Evolutionary conservation across 2,329 filamentous ascomycete species (phyloP), one percentile per base, ranked within the genome.

Genomic region (Colletotrichum sp.): DNA sequence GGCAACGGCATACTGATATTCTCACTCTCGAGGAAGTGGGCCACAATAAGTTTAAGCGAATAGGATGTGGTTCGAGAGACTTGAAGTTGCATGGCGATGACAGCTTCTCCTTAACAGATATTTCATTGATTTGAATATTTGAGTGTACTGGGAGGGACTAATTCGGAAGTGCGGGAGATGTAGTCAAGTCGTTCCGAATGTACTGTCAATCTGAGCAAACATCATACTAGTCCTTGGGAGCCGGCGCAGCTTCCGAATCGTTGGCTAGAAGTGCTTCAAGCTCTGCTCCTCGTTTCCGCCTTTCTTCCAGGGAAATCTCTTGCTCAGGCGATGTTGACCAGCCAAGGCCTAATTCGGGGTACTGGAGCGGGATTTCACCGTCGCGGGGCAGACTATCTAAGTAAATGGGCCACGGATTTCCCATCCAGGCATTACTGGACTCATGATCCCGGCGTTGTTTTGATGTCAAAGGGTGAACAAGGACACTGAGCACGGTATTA

Each of bases 331-430:
- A 73, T 3, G 78, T 75, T 7, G 81, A 82, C 81, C 81, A 82
- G 2, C 81, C 81, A 6, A 82, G 77, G 4, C 81, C 77, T 43
- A 83, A 64, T 48, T 83, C 79, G 1, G 82, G 81, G 62, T 83
- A 83, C 68, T 83, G 82, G 18, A 82, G 76, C 4, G 82, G 82
- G 14, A 81, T 74, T 4, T 80, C 78, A 6, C 79, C 79, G 52
- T 79, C 79, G 7, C 26, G 62, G 1, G 81, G 82, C 59, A 83
- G 71, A 6, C 55, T 74, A 30, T 83, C 81, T 10, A 83, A 62
- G 69, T 81, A 82, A 12, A 83, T 82, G 2, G 82, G 82, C 82
- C 82, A 83, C 0, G 82, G 81, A 1, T 78, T 81, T 32, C 82
- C 82, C 77, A 83, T 78, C 82, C 82, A 83, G 26, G 79, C 82